Conservation (phyloP, 2,329 filamentous ascomycete species). For the Canariomyces notabilis region DNA sequence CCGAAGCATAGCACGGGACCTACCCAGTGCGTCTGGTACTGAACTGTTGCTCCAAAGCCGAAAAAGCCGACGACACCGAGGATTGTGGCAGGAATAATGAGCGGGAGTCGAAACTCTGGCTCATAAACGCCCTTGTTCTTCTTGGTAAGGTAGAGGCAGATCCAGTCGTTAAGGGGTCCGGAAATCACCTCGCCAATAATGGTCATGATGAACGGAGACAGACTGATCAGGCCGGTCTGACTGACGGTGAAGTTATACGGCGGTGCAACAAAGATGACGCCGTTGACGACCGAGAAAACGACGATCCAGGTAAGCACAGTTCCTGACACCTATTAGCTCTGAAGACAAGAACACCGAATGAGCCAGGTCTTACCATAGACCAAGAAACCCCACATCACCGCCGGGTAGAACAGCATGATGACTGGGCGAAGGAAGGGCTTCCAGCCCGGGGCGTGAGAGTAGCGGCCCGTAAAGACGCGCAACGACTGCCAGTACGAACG, state of each 20-base stretch:
- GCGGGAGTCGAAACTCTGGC: slow-evolving; percentile 46
- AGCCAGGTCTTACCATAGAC: slow-evolving; percentile 40
- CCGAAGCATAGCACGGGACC: slow-evolving; percentile 45
- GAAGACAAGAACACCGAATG: slow-evolving; percentile 13
- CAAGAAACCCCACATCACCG: slow-evolving; percentile 46
- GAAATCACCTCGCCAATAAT: slow-evolving; percentile 41
- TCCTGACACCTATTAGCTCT: slow-evolving; percentile 1
- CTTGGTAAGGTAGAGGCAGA: slow-evolving; percentile 41
- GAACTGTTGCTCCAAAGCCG: slow-evolving; percentile 42
- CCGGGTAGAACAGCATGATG: slow-evolving; percentile 46
- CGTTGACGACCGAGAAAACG: slow-evolving; percentile 44
- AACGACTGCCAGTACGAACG: slow-evolving; percentile 32
- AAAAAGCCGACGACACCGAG: slow-evolving; percentile 42
- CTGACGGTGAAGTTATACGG: slow-evolving; percentile 49
- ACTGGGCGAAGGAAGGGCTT: slow-evolving; percentile 41
- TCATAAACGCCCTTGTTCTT: slow-evolving; percentile 49
- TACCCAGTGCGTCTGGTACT: slow-evolving; percentile 43
- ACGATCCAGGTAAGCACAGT: slow-evolving; percentile 29
- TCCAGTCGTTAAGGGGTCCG: slow-evolving; percentile 43
- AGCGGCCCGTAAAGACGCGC: slow-evolving; percentile 33
- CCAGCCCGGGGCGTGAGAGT: slow-evolving; percentile 35
- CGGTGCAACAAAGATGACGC: slow-evolving; percentile 43
- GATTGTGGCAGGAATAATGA: slow-evolving; percentile 37
- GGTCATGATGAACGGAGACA: slow-evolving; percentile 45
- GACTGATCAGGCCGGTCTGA: slow-evolving; percentile 45